phyloP scores from a whole-genome alignment of 1,139 yeast species.

The Debaryomyces nepalensis region DNA sequence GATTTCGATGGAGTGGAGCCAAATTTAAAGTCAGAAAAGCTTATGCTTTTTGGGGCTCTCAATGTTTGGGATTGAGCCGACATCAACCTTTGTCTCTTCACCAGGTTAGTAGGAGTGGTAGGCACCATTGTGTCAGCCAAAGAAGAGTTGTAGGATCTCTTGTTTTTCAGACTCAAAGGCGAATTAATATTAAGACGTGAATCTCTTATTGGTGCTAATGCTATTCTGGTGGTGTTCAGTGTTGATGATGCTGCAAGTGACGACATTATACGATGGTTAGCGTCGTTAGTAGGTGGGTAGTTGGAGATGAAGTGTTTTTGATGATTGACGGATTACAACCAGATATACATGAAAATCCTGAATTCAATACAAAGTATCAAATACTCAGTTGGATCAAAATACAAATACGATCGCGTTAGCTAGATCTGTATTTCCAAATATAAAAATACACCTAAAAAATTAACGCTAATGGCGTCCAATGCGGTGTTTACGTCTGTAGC shows the following conservation, averaged over 20 bases:
- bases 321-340: conserved; percentile 4
- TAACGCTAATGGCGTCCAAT: conserved; percentile 6
- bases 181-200: conserved; percentile 33
- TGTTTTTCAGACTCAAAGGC: conserved; percentile 17
- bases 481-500: conserved; percentile 3
- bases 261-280: conserved; percentile 10
- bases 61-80: conserved; percentile 9
- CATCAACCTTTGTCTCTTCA: neutral
- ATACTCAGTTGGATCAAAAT: conserved; percentile 10
- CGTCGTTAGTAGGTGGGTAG: neutral
- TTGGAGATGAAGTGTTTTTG: neutral
- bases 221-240: conserved; percentile 31
- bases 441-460: conserved; percentile 2
- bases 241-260: conserved; percentile 10
- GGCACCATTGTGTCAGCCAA: conserved; percentile 8
- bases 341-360: conserved; percentile 7
- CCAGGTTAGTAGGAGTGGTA: conserved; percentile 3
- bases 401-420: conserved; percentile 10
- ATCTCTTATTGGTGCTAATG: conserved; percentile 43
- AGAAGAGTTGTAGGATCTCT: conserved; percentile 10
- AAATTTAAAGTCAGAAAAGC: conserved; percentile 32
- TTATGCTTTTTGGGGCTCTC: conserved; percentile 23
- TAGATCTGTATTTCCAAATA: conserved; percentile 6
- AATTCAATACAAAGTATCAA: conserved; percentile 2
- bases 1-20: conserved; percentile 4